These are phyloP conservation scores for Cercophora newfieldiana DNA, from an alignment of 495 filamentous ascomycete genomes.

Conservation along the genomic window DNA sequence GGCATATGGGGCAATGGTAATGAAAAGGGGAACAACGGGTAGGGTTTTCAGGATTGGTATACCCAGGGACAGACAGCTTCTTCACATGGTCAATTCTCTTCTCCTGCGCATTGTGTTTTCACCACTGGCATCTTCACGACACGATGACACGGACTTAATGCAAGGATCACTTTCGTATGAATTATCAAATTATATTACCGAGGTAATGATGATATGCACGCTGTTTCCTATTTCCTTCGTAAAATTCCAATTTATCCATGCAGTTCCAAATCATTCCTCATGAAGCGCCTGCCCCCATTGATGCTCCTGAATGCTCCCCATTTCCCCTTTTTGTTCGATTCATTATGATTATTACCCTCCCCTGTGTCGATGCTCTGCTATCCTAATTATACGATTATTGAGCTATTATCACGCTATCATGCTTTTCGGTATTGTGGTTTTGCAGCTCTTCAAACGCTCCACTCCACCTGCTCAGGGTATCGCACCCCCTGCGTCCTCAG, in stretches of 20 bases:
- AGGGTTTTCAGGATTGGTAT: neutral
- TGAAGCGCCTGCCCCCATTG: neutral
- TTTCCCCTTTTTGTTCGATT: too few relatives aligned
- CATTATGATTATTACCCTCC: neutral
- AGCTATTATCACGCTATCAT: too few relatives aligned
- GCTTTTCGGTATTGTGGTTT: too few relatives aligned
- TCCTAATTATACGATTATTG: too few relatives aligned
- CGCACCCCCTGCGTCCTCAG: conserved; percentile 14
- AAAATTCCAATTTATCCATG: neutral
- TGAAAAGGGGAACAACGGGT: too few relatives aligned
- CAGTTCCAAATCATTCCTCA: neutral
- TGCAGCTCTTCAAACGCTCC: neutral
- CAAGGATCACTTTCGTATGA: neutral
- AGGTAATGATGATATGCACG: neutral
- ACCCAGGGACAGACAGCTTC: too few relatives aligned
- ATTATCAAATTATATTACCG: neutral
- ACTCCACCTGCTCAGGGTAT: neutral
- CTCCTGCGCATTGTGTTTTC: too few relatives aligned
- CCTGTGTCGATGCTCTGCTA: neutral
- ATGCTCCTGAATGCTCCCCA: too few relatives aligned
- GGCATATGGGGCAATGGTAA: too few relatives aligned
- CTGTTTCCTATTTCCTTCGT: neutral
- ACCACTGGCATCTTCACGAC: too few relatives aligned
- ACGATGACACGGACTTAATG: too few relatives aligned
- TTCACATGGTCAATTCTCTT: too few relatives aligned